These are phyloP conservation scores for Aspergillus indologenus DNA, from an alignment of 495 filamentous ascomycete genomes.

Conservation along the genomic window DNA sequence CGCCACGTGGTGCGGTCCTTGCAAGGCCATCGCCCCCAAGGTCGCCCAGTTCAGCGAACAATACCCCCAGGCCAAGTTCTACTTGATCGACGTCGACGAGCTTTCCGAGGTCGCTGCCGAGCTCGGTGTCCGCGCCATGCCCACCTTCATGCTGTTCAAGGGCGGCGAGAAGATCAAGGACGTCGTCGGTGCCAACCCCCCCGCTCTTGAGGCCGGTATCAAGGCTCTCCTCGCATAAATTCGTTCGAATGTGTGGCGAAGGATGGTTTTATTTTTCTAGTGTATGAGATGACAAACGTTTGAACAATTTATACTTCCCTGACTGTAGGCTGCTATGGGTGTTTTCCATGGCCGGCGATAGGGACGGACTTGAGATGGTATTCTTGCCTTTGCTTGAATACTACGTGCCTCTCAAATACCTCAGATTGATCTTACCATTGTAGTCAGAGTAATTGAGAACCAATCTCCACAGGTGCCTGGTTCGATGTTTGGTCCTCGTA, in stretches of 20 bases:
- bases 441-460: too few relatives aligned
- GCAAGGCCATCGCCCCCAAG: constrained; percentile 80
- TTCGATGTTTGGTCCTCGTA: too few relatives aligned
- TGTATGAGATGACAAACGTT: constrained; percentile 4
- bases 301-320: background rate
- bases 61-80: constrained; percentile 63
- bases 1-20: constrained; percentile 92
- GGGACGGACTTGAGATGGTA: too few relatives aligned
- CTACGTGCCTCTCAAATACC: too few relatives aligned
- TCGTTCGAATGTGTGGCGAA: background rate
- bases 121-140: constrained; percentile 89
- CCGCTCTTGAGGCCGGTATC: constrained; percentile 56
- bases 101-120: constrained; percentile 72
- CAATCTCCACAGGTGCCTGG: too few relatives aligned
- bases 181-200: constrained; percentile 79
- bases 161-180: constrained; percentile 64
- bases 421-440: too few relatives aligned
- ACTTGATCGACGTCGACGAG: constrained; percentile 91
- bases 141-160: constrained; percentile 87
- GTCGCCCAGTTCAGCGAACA: constrained; percentile 60
- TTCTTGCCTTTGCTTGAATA: too few relatives aligned
- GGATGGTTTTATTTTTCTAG: background rate
- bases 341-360: too few relatives aligned
- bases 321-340: too few relatives aligned
- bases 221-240: constrained; percentile 24